A percentile compares a stretch with the other conserved stretches of the same genome.
phyloP scores from a whole-genome alignment of 176 grass and related monocot species.

The Juncus effusus region DNA sequence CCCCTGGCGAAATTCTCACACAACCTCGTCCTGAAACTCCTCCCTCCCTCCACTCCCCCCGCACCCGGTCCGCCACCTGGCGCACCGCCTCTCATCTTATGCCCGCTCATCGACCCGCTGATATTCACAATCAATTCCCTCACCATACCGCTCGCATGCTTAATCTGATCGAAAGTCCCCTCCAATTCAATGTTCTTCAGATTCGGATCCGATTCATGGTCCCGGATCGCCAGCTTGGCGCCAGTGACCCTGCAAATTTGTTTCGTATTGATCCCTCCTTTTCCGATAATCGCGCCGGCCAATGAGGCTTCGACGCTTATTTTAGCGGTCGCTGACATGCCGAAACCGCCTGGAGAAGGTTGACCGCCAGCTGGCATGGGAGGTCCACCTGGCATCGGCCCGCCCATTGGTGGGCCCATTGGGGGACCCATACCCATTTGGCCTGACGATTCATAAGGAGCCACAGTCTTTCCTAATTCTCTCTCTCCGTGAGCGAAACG shows the following conservation, averaged over 20 bases:
- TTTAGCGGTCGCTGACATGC: slow-evolving; percentile 71
- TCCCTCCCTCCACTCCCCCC: slow-evolving; percentile 30
- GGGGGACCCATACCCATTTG: slow-evolving; percentile 15
- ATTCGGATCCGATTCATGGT: slow-evolving; percentile 60
- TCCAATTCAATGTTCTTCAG: slow-evolving; percentile 88
- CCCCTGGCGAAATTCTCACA: slow-evolving; percentile 71
- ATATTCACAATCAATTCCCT: slow-evolving; percentile 70
- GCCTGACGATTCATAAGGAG: slow-evolving; percentile 18
- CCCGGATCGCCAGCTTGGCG: slow-evolving; percentile 58
- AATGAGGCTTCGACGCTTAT: slow-evolving; percentile 71
- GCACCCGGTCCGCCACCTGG: slow-evolving; percentile 16
- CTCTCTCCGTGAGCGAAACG: slow-evolving; percentile 79
- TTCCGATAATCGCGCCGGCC: slow-evolving; percentile 66
- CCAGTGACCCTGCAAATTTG: slow-evolving; percentile 67
- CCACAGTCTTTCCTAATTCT: slow-evolving; percentile 55
- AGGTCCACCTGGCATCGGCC: slow-evolving; percentile 21
- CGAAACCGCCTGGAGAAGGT: slow-evolving; percentile 54
- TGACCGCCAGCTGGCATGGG: slow-evolving; percentile 25
- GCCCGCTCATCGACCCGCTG: slow-evolving; percentile 11
- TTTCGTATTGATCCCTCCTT: slow-evolving; percentile 69
- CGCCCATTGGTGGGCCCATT: slow-evolving; percentile 33
- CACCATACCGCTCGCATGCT: slow-evolving; percentile 64
- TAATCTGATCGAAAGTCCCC: slow-evolving; percentile 89
- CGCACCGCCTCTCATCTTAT: slow-evolving; percentile 7
- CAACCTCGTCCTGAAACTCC: slow-evolving; percentile 78